Conservation (phyloP, 2,329 filamentous ascomycete species). For the Fusarium heterosporum region DNA sequence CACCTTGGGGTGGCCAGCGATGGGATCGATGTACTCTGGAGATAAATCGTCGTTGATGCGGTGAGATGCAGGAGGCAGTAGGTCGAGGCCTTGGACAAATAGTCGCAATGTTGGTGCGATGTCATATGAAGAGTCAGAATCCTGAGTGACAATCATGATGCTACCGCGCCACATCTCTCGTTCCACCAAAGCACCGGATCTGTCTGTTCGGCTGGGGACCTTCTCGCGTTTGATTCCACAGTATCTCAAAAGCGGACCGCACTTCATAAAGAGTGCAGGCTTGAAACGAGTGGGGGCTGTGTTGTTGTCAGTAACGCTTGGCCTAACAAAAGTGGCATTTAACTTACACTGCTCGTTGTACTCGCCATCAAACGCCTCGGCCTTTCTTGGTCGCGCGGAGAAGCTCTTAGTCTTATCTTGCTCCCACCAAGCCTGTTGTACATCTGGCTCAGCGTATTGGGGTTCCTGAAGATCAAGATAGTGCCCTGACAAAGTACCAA, state of each 20-base stretch:
- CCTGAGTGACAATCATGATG: slow-evolving; percentile 94
- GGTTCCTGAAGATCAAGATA: slow-evolving; percentile 70
- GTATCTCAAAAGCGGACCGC: slow-evolving; percentile 90
- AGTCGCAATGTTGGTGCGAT: slow-evolving; percentile 82
- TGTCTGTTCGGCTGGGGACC: slow-evolving; percentile 50
- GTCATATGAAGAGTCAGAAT: slow-evolving; percentile 84
- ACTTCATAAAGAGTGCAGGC: slow-evolving; percentile 86
- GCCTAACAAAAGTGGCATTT: neutral
- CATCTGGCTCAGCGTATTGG: slow-evolving; percentile 55
- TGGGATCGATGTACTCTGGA: slow-evolving; percentile 87
- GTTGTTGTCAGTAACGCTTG: slow-evolving; percentile 23
- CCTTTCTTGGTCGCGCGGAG: slow-evolving; percentile 62
- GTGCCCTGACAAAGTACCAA: slow-evolving; percentile 68
- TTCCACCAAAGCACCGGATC: slow-evolving; percentile 55
- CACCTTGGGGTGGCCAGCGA: slow-evolving; percentile 87
- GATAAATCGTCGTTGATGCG: slow-evolving; percentile 75
- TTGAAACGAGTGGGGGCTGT: slow-evolving; percentile 79
- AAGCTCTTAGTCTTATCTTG: slow-evolving; percentile 61
- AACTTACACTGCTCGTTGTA: slow-evolving; percentile 72
- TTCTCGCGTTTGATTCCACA: slow-evolving; percentile 81
- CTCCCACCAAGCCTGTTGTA: slow-evolving; percentile 82
- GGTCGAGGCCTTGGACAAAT: slow-evolving; percentile 87
- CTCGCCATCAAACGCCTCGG: slow-evolving; percentile 74
- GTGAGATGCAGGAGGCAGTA: slow-evolving; percentile 81
- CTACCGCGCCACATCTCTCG: slow-evolving; percentile 92